phyloP scores from a whole-genome alignment of 306 rosid species.

The Gastrolobium villosum region DNA sequence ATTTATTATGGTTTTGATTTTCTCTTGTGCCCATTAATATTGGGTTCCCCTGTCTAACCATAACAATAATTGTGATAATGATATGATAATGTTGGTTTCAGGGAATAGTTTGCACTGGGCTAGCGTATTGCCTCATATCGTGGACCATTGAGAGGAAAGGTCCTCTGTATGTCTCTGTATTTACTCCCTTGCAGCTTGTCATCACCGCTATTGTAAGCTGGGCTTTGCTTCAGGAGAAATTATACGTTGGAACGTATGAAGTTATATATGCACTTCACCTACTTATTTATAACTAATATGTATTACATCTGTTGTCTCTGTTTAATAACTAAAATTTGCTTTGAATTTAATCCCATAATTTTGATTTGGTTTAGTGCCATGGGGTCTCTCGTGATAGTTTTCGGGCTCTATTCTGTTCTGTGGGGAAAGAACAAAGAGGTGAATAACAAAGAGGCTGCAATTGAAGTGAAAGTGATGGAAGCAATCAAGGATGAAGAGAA shows the following conservation, averaged over 20 bases:
- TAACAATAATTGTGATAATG: not conserved
- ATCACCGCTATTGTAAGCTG: constrained; percentile 78
- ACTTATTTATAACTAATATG: not conserved
- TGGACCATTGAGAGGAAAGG: constrained; percentile 91
- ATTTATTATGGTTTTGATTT: too few relatives aligned
- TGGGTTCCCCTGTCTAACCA: too few relatives aligned
- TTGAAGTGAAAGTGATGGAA: not conserved
- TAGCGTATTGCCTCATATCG: constrained; percentile 67
- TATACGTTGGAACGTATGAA: constrained; percentile 82
- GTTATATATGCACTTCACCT: not conserved
- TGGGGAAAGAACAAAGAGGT: constrained; percentile 86
- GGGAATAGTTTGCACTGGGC: constrained; percentile 79
- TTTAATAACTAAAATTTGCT: too few relatives aligned
- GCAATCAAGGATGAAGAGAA: constrained; percentile 16
- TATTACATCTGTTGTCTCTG: too few relatives aligned
- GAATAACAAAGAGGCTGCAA: not conserved
- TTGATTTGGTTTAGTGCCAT: constrained; percentile 52
- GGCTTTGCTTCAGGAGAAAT: constrained; percentile 72
- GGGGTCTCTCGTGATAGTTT: constrained; percentile 69
- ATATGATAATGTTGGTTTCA: constrained; percentile 42
- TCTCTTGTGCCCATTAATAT: too few relatives aligned
- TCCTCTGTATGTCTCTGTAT: constrained; percentile 77
- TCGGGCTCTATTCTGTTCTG: constrained; percentile 76
- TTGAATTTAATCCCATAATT: too few relatives aligned
- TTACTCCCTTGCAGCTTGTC: constrained; percentile 74